Base-by-base conservation (phyloP, 176 grass and related monocot genomes). In the Aechmea fasciata region DNA sequence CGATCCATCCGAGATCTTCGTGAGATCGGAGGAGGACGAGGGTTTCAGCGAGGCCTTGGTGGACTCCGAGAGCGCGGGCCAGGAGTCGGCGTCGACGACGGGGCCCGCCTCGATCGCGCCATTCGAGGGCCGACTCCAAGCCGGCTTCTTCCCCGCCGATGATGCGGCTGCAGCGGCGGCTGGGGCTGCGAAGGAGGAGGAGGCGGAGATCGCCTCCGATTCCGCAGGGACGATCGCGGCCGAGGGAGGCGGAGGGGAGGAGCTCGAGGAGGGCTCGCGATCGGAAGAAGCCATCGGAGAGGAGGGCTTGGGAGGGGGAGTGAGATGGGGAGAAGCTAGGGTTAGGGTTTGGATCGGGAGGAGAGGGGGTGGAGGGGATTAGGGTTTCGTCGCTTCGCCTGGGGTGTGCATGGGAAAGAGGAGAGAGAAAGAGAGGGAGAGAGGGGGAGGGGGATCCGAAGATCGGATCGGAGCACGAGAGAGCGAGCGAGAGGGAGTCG, bases 21-120 rank as follows among this genome's bases (percentile, higher is more conserved):
- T 66, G 8, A 61, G 9, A 65, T 74, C 59, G 13, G 19, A 28
- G 12, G 66, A 50, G 3, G 18, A 28, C 11, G 74, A 88, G 0
- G 80, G 57, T 70, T 74, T 79, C 51, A 66, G 50, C 76, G 77
- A 71, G 15, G 75, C 20, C 67, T 57, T 78, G 13, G 89, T 52
- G 51, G 79, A 67, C n/a, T 81, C 86, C 2, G 93, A 85, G 24
- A 97, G 79, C 68, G 93, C 89, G 29, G 93, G 93, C 93, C 93
- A 97, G 53, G 89, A 79, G 2, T 85, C 82, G 4, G 83, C 63
- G 47, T 85, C 85, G 22, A 87, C 87, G 52, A 83, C 89, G 2
- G 76, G 76, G n/a, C 75, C 73, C 63, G 76, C 65, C 52, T 79
- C 78, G 13, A 72, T 69, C 49, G 69, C 51, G 8, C 23, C 84